Conservation (phyloP, 2,329 filamentous ascomycete species). For the Botrytis hyacinthi region DNA sequence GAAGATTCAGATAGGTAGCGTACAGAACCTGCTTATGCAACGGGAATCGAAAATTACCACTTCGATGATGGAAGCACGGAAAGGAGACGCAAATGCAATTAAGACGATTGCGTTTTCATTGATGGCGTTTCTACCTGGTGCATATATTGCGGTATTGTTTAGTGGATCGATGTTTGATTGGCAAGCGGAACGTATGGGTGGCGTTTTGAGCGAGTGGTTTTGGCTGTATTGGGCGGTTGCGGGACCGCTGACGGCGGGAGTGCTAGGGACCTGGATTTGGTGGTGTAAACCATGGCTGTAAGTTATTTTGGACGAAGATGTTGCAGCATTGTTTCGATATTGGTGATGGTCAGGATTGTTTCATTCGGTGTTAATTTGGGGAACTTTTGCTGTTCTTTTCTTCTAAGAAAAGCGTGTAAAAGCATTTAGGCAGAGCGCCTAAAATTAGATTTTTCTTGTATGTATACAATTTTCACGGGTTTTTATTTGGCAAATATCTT, state of each 20-base stretch:
- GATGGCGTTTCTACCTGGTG: neutral
- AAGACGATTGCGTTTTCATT: neutral
- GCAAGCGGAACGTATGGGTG: neutral
- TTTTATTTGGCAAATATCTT: neutral
- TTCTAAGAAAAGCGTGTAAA: too few species aligned
- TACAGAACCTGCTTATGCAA: neutral
- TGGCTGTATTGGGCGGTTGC: conserved; percentile 16
- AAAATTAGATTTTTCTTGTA: neutral
- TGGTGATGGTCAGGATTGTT: neutral
- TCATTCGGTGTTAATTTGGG: neutral
- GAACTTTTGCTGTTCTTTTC: too few species aligned
- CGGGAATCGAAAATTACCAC: conserved; percentile 6
- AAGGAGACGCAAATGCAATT: neutral
- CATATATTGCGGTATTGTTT: conserved; percentile 2
- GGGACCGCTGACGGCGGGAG: conserved; percentile 1
- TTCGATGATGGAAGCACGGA: neutral
- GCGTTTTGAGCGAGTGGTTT: conserved; percentile 11
- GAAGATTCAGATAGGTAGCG: neutral
- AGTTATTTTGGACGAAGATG: neutral
- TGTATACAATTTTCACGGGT: neutral
- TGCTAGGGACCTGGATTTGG: neutral
- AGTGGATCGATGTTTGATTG: conserved; percentile 16
- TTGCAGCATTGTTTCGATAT: neutral
- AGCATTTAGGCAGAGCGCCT: too few species aligned
- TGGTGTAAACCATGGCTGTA: neutral